Base-by-base conservation (phyloP, 176 grass and related monocot genomes). In the Musa schizocarpa region DNA sequence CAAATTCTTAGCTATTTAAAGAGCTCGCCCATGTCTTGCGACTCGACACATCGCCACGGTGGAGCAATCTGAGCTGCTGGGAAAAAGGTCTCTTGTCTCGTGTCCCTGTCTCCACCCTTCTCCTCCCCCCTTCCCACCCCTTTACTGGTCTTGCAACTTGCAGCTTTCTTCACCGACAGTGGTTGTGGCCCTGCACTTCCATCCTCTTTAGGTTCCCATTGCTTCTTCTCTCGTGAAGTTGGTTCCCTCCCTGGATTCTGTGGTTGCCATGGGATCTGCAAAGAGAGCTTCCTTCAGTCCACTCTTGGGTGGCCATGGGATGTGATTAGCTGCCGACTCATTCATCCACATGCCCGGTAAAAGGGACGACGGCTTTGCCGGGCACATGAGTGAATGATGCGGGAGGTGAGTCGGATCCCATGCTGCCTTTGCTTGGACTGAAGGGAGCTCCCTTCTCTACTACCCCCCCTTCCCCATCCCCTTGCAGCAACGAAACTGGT, bases 211-310 rank as follows among this genome's bases (percentile, higher is more conserved):
- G 13, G 14, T 58, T 2, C 1, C 57, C 8, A 16, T 4, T 16
- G 0, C 2, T 57, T 57, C 13, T 57, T n/a, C 55, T 57, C 17
- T 16, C 4, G 24, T 10, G 24, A 65, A 1, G 3, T 43, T 11
- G 63, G 9, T 12, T 67, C 29, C 20, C 16, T 67, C 29, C 20
- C 16, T 13, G 13, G 3, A 1, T 0, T 21, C 9, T 65, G 12
- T 65, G 2, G 0, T 19, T 6, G 23, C 9, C 14, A 1, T 61
- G 50, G 21, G 53, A 53, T 11, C 53, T 55, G 29, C 51, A 9
- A 81, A 89, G 87, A 92, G 90, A 89, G 90, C 90, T 87, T 87
- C 83, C 90, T 92, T 92, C 90, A 89, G 90, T 92, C 87, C 90
- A 92, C 87, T 89, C 90, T 81, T 73, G 86, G 85, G 78, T 75